phyloP scores from a whole-genome alignment of 306 rosid genomes.

The Ammopiptanthus mongolicus region DNA sequence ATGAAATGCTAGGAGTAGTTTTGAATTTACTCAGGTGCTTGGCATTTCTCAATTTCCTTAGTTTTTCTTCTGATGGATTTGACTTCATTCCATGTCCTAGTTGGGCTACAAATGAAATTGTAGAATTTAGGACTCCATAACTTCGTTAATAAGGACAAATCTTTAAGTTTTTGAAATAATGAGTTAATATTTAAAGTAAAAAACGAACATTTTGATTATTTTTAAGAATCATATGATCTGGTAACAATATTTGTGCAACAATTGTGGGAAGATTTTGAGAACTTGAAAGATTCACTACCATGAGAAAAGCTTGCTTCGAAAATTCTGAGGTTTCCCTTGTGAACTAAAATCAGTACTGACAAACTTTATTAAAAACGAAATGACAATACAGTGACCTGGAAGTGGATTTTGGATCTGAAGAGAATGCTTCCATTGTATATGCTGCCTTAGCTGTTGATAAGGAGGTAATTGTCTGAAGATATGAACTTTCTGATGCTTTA shows the following conservation, averaged over 20 bases:
- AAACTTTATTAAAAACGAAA: neutral
- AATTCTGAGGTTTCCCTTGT: neutral
- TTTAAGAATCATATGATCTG: neutral
- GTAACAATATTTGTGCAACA: neutral
- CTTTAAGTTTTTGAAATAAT: neutral
- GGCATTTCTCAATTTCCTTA: too few species aligned
- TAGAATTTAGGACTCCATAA: too few species aligned
- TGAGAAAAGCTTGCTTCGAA: neutral
- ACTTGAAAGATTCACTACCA: neutral
- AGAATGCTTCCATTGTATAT: conserved; percentile 62
- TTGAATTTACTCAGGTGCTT: too few species aligned
- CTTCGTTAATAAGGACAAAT: too few species aligned
- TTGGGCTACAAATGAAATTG: too few species aligned
- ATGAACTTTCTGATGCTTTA: conserved; percentile 9
- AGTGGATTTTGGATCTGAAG: conserved; percentile 62
- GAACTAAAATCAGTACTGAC: neutral
- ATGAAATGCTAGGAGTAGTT: too few species aligned
- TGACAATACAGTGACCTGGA: conserved; percentile 65
- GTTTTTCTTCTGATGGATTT: too few species aligned
- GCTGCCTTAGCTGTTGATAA: conserved; percentile 70
- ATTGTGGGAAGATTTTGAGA: neutral
- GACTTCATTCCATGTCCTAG: too few species aligned
- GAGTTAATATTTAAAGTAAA: neutral
- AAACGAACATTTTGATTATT: neutral
- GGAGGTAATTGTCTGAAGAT: conserved; percentile 47